Conservation (phyloP, 257 asterid genomes). For the Solanum microdontum region DNA sequence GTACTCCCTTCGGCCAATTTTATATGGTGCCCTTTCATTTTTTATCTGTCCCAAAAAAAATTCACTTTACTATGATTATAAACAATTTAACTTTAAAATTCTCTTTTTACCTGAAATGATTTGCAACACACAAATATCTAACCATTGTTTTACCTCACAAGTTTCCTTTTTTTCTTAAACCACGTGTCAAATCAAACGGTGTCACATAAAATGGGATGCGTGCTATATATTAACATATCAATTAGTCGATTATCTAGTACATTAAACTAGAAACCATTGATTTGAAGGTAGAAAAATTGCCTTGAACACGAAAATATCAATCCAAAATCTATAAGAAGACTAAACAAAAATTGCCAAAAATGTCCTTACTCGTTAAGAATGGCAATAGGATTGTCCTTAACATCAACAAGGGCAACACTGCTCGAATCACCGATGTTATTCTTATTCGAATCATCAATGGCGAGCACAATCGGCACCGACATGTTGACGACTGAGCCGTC, state of each 20-base stretch:
- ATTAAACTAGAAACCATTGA: background rate
- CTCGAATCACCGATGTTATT: conserved; percentile 36
- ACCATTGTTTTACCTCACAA: background rate
- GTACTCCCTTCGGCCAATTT: background rate
- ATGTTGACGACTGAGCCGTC: conserved; percentile 75
- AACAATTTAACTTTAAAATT: too few relatives aligned
- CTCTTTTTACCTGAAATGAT: background rate
- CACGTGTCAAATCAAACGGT: background rate
- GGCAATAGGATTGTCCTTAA: conserved; percentile 35
- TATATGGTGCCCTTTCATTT: background rate
- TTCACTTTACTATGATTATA: too few relatives aligned
- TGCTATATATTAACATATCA: background rate
- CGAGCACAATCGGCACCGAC: conserved; percentile 94
- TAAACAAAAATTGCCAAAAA: background rate
- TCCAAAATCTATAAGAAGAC: background rate
- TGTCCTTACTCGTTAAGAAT: conserved; percentile 55
- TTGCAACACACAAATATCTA: background rate
- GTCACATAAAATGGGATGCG: background rate
- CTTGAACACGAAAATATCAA: background rate
- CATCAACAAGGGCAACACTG: conserved; percentile 70
- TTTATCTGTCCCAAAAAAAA: background rate
- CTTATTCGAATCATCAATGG: conserved; percentile 67
- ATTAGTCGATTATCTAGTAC: background rate
- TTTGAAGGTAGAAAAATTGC: background rate
- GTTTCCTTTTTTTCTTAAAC: too few relatives aligned